These are phyloP conservation scores for Malus sylvestris DNA, from an alignment of 306 rosid genomes.

Conservation along the genomic window DNA sequence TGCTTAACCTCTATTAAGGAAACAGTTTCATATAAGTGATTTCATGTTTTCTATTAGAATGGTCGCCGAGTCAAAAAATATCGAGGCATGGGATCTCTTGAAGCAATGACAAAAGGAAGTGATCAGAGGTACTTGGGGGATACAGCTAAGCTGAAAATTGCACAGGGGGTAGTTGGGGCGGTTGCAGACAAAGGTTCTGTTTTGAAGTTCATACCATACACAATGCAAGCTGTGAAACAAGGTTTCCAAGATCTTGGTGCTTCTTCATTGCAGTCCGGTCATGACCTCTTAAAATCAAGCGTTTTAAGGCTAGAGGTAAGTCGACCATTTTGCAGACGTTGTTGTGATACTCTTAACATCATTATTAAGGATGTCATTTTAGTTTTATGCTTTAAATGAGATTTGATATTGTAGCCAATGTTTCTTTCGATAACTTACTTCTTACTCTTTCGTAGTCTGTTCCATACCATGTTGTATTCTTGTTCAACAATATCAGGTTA, in stretches of 20 bases:
- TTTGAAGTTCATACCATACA: conserved; percentile 81
- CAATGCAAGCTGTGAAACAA: conserved; percentile 93
- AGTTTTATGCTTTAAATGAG: background rate
- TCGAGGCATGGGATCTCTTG: conserved; percentile 97
- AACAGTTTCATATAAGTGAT: background rate
- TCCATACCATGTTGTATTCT: background rate
- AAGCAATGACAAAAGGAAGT: conserved; percentile 97
- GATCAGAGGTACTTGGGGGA: conserved; percentile 86
- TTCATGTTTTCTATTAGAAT: conserved; percentile 43
- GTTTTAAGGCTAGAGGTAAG: conserved; percentile 83
- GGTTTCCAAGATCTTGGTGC: conserved; percentile 99
- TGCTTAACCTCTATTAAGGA: background rate
- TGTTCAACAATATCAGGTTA: background rate
- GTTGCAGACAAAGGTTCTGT: conserved; percentile 95
- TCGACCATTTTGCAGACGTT: background rate
- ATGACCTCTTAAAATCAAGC: conserved; percentile 64
- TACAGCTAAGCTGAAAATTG: conserved; percentile 78
- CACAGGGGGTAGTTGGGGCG: conserved; percentile 97
- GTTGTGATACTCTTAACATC: background rate
- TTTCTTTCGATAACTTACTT: background rate
- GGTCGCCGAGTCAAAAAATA: conserved; percentile 67
- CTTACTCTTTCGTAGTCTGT: background rate
- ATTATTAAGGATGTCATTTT: background rate
- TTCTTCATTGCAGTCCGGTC: conserved; percentile 70
- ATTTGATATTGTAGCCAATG: background rate